Percentiles rank a stretch among this genome's conserved stretches.
Conservation (phyloP, 768 basidiomycete genomes). For the Trametes punicea region DNA sequence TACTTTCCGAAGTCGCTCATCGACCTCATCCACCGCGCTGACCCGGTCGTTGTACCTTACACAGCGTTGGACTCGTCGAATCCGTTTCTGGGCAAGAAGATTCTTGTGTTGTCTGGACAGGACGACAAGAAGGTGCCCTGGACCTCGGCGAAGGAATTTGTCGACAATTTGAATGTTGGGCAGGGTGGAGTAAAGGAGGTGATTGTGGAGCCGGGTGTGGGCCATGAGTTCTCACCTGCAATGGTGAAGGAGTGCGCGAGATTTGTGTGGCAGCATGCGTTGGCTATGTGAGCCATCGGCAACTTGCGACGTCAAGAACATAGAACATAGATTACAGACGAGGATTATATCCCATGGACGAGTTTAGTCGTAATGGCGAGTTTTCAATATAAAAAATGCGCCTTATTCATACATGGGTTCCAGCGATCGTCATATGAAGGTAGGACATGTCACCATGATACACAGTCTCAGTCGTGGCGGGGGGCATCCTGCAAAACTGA, state of each 20-base stretch:
- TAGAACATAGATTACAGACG: background rate
- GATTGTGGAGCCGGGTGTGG: conserved; percentile 50
- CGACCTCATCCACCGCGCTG: conserved; percentile 41
- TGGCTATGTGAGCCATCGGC: conserved; percentile 1
- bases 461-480: background rate
- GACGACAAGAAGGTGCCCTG: conserved; percentile 68
- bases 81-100: conserved; percentile 67
- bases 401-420: no score
- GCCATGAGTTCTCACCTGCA: conserved; percentile 56
- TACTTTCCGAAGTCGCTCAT: conserved; percentile 55
- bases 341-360: background rate
- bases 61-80: conserved; percentile 39
- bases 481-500: conserved; percentile 15
- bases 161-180: conserved; percentile 53
- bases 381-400: no score
- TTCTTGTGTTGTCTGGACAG: conserved; percentile 68
- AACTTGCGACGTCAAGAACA: background rate
- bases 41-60: conserved; percentile 46
- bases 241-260: conserved; percentile 54
- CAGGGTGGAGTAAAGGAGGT: conserved; percentile 51
- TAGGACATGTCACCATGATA: no score
- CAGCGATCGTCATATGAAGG: no score
- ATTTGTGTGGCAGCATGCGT: conserved; percentile 28
- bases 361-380: no score
- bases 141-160: conserved; percentile 49